Conservation (phyloP, 768 basidiomycete genomes). For the Chiua virens region DNA sequence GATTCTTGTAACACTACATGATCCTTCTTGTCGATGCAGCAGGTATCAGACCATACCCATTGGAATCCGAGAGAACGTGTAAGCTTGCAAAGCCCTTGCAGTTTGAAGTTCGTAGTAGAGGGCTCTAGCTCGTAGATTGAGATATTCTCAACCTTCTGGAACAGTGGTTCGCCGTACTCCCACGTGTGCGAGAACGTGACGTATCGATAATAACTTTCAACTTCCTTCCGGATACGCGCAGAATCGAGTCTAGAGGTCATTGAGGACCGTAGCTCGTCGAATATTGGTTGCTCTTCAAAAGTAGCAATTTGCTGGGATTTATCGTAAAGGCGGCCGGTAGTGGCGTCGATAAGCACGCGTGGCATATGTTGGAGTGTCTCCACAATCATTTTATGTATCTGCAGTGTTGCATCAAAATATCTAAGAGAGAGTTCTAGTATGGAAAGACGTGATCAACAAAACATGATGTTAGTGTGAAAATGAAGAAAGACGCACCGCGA, state of each 20-base stretch:
- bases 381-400: background rate
- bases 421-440: background rate
- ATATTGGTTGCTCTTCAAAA: background rate
- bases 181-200: conserved; percentile 1
- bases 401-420: background rate
- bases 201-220: background rate
- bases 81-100: background rate
- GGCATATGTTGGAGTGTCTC: background rate
- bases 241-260: background rate
- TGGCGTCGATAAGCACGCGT: background rate
- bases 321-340: background rate
- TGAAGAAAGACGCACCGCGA: background rate
- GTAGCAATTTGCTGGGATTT: background rate
- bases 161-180: background rate
- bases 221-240: background rate
- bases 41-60: background rate
- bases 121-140: background rate
- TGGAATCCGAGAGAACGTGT: background rate
- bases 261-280: conserved; percentile 1
- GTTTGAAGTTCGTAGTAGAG: background rate
- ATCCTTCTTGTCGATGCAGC: background rate
- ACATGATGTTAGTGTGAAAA: background rate
- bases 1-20: background rate
- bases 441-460: background rate
- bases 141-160: background rate